A percentile compares a stretch with the other conserved stretches of the same genome.
Evolutionary conservation across 2,329 filamentous ascomycete genomes (phyloP).

Genomic region (Scedosporium aurantiacum): DNA sequence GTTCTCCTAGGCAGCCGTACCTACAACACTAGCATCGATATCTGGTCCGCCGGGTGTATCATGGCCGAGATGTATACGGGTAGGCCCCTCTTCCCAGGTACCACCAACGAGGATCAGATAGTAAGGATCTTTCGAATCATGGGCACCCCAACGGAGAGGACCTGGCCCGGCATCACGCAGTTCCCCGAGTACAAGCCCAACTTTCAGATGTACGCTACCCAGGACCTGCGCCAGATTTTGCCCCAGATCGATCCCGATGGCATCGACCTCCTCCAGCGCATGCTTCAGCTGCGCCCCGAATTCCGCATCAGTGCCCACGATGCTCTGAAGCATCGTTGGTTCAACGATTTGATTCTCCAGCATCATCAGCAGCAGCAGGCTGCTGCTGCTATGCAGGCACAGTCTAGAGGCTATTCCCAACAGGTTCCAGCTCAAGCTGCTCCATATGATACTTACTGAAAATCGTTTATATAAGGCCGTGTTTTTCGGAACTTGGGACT

Average conservation of each 20-base stretch:
- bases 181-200: slow-evolving; percentile 97
- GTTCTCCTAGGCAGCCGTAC: slow-evolving; percentile 88
- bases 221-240: slow-evolving; percentile 76
- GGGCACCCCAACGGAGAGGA: slow-evolving; percentile 91
- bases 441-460: slow-evolving; percentile 19
- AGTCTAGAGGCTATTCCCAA: slow-evolving; percentile 28
- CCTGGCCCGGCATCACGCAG: slow-evolving; percentile 89
- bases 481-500: not conserved
- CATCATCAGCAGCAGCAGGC: slow-evolving; percentile 26
- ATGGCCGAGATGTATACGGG: slow-evolving; percentile 99
- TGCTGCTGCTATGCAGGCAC: slow-evolving; percentile 27
- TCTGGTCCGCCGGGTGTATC: slow-evolving; percentile 98
- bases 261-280: slow-evolving; percentile 75
- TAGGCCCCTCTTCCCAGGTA: slow-evolving; percentile 88
- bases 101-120: slow-evolving; percentile 95
- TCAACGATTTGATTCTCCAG: slow-evolving; percentile 58
- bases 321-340: slow-evolving; percentile 87
- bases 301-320: slow-evolving; percentile 80
- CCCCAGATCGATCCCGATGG: slow-evolving; percentile 82
- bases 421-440: slow-evolving; percentile 23
- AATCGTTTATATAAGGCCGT: not conserved
- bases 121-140: slow-evolving; percentile 96
- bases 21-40: slow-evolving; percentile 99
- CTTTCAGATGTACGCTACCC: slow-evolving; percentile 88
- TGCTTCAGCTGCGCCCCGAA: slow-evolving; percentile 89